phyloP scores from a whole-genome alignment of 495 filamentous ascomycete genomes.

The Niebla homalea region DNA sequence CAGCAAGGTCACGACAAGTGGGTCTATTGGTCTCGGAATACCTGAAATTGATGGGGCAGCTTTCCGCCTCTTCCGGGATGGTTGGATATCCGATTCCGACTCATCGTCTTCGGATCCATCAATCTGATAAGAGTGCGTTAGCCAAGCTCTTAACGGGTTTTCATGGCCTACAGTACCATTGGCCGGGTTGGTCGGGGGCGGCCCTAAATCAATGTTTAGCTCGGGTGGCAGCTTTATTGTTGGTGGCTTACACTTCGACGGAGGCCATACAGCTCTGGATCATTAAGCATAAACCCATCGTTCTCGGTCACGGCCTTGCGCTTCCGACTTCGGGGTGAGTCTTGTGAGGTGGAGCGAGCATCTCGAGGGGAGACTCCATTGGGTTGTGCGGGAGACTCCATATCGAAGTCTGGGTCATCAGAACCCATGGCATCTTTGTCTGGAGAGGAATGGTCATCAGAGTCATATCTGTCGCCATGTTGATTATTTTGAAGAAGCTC shows the following conservation, averaged over 20 bases:
- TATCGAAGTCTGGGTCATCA: constrained; percentile 68
- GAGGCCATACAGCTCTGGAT: constrained; percentile 93
- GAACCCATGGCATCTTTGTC: constrained; percentile 57
- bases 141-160: not conserved
- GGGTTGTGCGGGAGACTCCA: constrained; percentile 47
- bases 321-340: constrained; percentile 53
- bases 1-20: not conserved
- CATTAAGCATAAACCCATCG: constrained; percentile 72
- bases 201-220: constrained; percentile 26
- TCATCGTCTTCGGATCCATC: constrained; percentile 59
- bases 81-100: constrained; percentile 51
- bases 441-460: constrained; percentile 36
- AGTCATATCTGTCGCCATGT: constrained; percentile 22
- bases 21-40: not conserved
- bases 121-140: constrained; percentile 36
- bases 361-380: constrained; percentile 32
- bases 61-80: constrained; percentile 31
- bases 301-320: constrained; percentile 59
- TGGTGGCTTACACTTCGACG: constrained; percentile 63
- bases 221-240: constrained; percentile 6
- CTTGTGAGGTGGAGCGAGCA: constrained; percentile 53
- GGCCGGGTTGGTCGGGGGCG: constrained; percentile 41
- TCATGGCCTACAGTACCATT: constrained; percentile 24
- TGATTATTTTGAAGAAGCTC: constrained; percentile 11
- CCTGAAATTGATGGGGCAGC: constrained; percentile 23